phyloP scores from a whole-genome alignment of 495 filamentous ascomycete species.

The Hypoxylon lienhwacheense region DNA sequence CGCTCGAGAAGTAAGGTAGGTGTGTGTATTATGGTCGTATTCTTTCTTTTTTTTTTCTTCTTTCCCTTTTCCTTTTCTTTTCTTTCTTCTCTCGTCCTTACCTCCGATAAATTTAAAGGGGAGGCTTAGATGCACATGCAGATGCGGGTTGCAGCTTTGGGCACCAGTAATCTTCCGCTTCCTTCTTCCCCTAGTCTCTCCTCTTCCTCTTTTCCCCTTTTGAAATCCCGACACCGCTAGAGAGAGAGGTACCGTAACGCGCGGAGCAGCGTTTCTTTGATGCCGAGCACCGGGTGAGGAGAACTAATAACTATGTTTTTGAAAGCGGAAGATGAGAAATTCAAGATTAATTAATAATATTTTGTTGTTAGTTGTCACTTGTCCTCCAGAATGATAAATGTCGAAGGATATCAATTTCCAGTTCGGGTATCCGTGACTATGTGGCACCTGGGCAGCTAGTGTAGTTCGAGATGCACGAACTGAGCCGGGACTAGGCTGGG shows the following conservation, averaged over 20 bases:
- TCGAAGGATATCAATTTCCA: neutral
- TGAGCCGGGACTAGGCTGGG: neutral
- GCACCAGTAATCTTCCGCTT: constrained; percentile 33
- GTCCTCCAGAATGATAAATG: neutral
- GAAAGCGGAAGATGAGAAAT: too few relatives aligned
- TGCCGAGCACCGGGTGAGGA: neutral
- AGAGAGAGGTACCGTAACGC: neutral
- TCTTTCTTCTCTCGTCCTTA: constrained; percentile 15
- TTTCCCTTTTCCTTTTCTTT: constrained; percentile 7
- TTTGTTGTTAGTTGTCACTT: too few relatives aligned
- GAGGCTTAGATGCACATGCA: constrained; percentile 34
- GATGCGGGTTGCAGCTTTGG: constrained; percentile 29
- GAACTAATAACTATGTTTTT: neutral
- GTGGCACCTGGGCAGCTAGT: neutral
- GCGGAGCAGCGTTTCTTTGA: neutral
- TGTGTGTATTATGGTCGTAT: constrained; percentile 11
- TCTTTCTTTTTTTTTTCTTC: constrained; percentile 10
- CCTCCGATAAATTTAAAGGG: constrained; percentile 22
- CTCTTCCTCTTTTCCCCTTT: neutral
- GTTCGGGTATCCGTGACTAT: constrained; percentile 5
- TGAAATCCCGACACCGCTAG: neutral
- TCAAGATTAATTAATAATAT: neutral
- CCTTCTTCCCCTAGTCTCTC: constrained; percentile 10
- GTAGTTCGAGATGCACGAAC: constrained; percentile 1
- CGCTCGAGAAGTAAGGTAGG: constrained; percentile 6